Conservation (phyloP, 148 eudicot genomes). For the Euryodendron excelsum region DNA sequence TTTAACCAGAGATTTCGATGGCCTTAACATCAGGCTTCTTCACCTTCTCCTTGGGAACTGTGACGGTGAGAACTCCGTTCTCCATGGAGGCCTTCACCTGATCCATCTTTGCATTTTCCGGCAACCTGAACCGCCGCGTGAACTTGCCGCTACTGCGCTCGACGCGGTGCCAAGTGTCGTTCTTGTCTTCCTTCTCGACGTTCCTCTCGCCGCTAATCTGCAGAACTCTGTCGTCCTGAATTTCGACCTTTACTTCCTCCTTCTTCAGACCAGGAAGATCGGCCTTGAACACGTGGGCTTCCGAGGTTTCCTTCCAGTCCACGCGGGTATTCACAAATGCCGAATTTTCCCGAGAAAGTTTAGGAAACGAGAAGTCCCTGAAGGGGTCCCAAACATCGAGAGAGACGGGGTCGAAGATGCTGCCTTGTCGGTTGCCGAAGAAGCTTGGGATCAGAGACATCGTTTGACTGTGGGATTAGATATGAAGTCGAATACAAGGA, state of each 20-base stretch:
- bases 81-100: background rate
- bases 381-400: conserved; percentile 5
- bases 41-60: background rate
- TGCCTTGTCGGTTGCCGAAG: background rate
- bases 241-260: background rate
- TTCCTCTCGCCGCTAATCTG: background rate
- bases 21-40: background rate
- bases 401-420: background rate
- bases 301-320: background rate
- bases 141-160: background rate
- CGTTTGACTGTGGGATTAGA: background rate
- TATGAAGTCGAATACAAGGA: background rate
- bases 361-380: background rate
- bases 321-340: background rate
- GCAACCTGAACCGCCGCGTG: background rate
- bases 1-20: background rate
- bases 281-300: background rate
- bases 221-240: background rate
- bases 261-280: background rate
- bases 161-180: background rate
- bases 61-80: background rate
- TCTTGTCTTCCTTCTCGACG: background rate
- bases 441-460: background rate
- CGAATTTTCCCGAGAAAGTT: background rate
- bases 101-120: background rate